These are phyloP conservation scores for Backusella westeae DNA, from an alignment of 192 early-diverging fungal species.

Conservation along the genomic window DNA sequence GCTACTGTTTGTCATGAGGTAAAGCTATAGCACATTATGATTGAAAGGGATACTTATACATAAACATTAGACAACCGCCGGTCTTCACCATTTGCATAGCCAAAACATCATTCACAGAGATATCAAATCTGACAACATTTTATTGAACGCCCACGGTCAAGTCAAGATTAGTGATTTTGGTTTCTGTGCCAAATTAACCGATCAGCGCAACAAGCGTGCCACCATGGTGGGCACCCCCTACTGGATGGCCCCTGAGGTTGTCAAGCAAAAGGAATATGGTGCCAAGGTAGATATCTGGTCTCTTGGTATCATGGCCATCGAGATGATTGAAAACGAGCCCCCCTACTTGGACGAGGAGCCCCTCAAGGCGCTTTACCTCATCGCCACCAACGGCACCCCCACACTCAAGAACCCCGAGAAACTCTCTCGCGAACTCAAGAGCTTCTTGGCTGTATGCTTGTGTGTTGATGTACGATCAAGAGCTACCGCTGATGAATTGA, in stretches of 20 bases:
- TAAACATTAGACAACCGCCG: conserved; percentile 59
- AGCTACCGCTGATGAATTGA: conserved; percentile 71
- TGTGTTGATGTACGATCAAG: conserved; percentile 86
- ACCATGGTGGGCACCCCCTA: conserved; percentile 89
- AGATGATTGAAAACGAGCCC: conserved; percentile 96
- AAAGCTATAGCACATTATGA: background rate
- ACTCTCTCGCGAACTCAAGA: conserved; percentile 73
- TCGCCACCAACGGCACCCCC: conserved; percentile 96
- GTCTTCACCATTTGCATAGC: conserved; percentile 76
- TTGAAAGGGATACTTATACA: background rate
- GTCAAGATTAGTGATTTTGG: conserved; percentile 94
- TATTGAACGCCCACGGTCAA: conserved; percentile 72
- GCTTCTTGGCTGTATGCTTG: conserved; percentile 82
- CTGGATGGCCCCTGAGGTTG: conserved; percentile 85
- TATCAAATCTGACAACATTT: conserved; percentile 87
- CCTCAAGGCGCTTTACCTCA: conserved; percentile 88
- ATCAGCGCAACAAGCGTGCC: conserved; percentile 77
- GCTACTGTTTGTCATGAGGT: conserved; percentile 90
- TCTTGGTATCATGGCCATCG: conserved; percentile 93
- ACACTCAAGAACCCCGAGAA: conserved; percentile 83
- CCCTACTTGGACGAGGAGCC: conserved; percentile 95
- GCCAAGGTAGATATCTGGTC: conserved; percentile 90
- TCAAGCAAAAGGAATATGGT: conserved; percentile 76
- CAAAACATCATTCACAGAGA: conserved; percentile 88
- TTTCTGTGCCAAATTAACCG: conserved; percentile 88